phyloP scores from a whole-genome alignment of 495 filamentous ascomycete species.

The Penicillium herquei region DNA sequence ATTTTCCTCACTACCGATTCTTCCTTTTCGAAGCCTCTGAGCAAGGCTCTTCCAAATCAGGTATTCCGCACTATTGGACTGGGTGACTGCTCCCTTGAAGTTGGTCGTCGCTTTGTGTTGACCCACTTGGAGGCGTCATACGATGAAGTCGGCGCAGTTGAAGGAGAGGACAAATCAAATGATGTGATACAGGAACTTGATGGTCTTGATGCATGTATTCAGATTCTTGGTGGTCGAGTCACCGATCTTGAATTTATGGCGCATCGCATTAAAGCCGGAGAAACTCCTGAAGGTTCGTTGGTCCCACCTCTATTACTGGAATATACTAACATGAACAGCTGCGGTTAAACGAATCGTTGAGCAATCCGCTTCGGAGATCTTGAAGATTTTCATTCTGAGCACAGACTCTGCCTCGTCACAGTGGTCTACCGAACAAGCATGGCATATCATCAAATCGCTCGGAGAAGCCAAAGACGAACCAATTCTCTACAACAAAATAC shows the following conservation, averaged over 20 bases:
- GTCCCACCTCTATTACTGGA: background rate
- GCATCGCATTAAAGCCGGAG: conserved; percentile 84
- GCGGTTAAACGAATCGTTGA: conserved; percentile 90
- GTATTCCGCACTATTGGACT: conserved; percentile 84
- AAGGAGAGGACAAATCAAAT: conserved; percentile 32
- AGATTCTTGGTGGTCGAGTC: conserved; percentile 78
- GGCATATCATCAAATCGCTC: conserved; percentile 78
- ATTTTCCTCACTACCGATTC: conserved; percentile 95
- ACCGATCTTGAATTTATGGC: conserved; percentile 93
- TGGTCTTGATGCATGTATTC: conserved; percentile 81
- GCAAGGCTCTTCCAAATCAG: conserved; percentile 84
- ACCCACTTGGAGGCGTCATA: conserved; percentile 61
- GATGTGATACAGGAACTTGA: conserved; percentile 42
- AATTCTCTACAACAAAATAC: conserved; percentile 78
- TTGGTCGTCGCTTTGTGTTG: conserved; percentile 87
- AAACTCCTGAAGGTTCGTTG: conserved; percentile 64
- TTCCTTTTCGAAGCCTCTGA: conserved; percentile 82
- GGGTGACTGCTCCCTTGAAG: conserved; percentile 79
- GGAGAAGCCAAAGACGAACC: conserved; percentile 50
- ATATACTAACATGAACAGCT: conserved; percentile 38
- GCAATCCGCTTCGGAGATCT: conserved; percentile 81
- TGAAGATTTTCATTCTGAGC: conserved; percentile 86
- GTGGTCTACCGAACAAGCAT: conserved; percentile 85
- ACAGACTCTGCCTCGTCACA: conserved; percentile 39
- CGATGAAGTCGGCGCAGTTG: conserved; percentile 36